Conservation (phyloP, 768 basidiomycete genomes). For the Boletus eberwhitei region DNA sequence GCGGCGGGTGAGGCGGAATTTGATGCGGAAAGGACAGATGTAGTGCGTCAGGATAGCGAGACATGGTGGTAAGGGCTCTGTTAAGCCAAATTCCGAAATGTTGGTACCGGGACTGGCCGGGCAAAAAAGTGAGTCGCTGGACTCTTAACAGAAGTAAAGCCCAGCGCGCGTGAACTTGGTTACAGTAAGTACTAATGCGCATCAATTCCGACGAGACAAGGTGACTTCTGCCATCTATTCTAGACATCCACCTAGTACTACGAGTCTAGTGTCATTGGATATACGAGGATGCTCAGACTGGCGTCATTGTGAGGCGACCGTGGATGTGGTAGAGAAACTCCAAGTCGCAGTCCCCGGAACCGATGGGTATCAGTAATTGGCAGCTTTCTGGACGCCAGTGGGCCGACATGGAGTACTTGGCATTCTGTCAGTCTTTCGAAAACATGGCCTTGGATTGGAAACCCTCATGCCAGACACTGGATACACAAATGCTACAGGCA, state of each 20-base stretch:
- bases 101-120: too few species aligned
- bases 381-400: neutral
- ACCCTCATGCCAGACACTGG: neutral
- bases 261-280: neutral
- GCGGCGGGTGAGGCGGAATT: conserved; percentile 73
- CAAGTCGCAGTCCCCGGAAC: neutral
- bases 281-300: neutral
- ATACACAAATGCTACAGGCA: neutral
- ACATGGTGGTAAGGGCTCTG: too few species aligned
- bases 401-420: neutral
- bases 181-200: too few species aligned
- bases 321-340: neutral
- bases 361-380: neutral
- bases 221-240: too few species aligned
- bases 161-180: too few species aligned
- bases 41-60: conserved; percentile 19
- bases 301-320: neutral
- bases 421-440: neutral
- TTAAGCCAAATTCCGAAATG: too few species aligned
- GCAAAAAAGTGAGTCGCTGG: too few species aligned
- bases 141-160: too few species aligned
- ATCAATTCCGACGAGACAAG: too few species aligned
- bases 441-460: neutral
- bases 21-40: conserved; percentile 81
- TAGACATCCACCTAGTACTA: too few species aligned